phyloP scores from a whole-genome alignment of 345 rosid species.

The Gossypium thurberi region DNA sequence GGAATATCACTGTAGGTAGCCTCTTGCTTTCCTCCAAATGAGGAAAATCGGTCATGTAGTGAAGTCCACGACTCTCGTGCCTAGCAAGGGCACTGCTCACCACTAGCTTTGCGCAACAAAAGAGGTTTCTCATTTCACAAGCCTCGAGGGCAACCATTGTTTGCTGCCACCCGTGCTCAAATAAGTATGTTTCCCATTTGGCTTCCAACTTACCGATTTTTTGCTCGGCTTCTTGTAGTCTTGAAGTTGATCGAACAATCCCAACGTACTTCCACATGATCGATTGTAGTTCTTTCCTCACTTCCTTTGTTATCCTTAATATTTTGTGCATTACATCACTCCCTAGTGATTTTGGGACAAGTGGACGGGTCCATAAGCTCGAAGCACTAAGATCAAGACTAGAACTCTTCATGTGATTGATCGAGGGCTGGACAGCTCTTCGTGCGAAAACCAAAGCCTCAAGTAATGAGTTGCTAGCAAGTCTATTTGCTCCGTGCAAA shows the following conservation, averaged over 20 bases:
- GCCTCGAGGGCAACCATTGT: slow-evolving; percentile 83
- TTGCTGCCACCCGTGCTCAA: slow-evolving; percentile 78
- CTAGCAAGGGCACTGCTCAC: slow-evolving; percentile 84
- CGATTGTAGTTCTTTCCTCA: slow-evolving; percentile 73
- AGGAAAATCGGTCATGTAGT: slow-evolving; percentile 85
- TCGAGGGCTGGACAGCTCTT: slow-evolving; percentile 81
- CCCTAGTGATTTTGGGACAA: slow-evolving; percentile 46
- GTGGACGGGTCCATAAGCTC: slow-evolving; percentile 59
- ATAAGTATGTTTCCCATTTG: slow-evolving; percentile 71
- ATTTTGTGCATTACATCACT: slow-evolving; percentile 35
- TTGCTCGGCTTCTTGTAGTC: slow-evolving; percentile 54
- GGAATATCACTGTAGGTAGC: slow-evolving; percentile 78
- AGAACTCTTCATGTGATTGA: slow-evolving; percentile 59
- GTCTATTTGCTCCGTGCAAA: slow-evolving; percentile 91
- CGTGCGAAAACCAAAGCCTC: slow-evolving; percentile 95
- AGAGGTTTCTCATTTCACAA: slow-evolving; percentile 92
- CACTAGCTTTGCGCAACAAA: slow-evolving; percentile 89
- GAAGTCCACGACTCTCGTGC: slow-evolving; percentile 95
- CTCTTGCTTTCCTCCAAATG: slow-evolving; percentile 78
- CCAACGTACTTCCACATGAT: slow-evolving; percentile 93
- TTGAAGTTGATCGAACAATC: slow-evolving; percentile 72
- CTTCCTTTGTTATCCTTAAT: slow-evolving; percentile 42
- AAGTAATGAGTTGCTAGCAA: slow-evolving; percentile 92
- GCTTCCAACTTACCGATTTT: slow-evolving; percentile 58
- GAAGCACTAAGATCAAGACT: slow-evolving; percentile 39